Evolutionary conservation across 2,329 filamentous ascomycete genomes (phyloP), one percentile per base, ranked within the genome.

Genomic region (Aspergillus tubingensis): DNA sequence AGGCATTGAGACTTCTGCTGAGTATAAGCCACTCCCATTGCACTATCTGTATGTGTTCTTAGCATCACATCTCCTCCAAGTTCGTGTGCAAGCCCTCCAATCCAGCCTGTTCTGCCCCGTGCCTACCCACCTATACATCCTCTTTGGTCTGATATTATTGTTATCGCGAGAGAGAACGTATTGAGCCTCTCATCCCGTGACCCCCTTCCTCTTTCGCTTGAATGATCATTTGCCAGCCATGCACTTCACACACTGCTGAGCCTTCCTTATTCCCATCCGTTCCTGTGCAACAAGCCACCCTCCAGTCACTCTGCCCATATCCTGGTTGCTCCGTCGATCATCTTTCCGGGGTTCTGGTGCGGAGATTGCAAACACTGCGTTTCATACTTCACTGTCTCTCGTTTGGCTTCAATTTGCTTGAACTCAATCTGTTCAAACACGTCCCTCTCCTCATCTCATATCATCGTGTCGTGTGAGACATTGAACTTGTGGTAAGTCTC

Each of bases 81-180:
- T n/a, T 19, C 47, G n/a, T 17, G 47, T 50, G 47, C 25, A 50
- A n/a, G 47, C 8, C 47, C 27, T 50, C 25, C 13, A 5, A 19
- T 50, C 25, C 25, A 10, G 4, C 21, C 47, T 53, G 27, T 52
- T 41, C 58, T 47, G 47, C 58, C 58, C 48, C 30, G 56, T 51
- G 53, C 47, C 49, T 32, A 15, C 17, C 38, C 52, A 21, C 25
- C 58, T 56, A 39, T 57, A 57, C 48, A 36, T 44, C 51, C 36
- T 60, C 44, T 41, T 52, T 38, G 47, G 58, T 57, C 55, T 57
- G 61, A 57, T 50, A 25, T 53, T 52, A 39, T 23, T 36, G 30
- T 36, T 36, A 36, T 36, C 32, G 32, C 11, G 11, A 36, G 11
- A 36, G 32, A 30, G 2, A 5, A 5, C 32, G 48, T 41, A 57